Base-by-base conservation (phyloP, 2,329 filamentous ascomycete species). In the Aspergillus awamori region DNA sequence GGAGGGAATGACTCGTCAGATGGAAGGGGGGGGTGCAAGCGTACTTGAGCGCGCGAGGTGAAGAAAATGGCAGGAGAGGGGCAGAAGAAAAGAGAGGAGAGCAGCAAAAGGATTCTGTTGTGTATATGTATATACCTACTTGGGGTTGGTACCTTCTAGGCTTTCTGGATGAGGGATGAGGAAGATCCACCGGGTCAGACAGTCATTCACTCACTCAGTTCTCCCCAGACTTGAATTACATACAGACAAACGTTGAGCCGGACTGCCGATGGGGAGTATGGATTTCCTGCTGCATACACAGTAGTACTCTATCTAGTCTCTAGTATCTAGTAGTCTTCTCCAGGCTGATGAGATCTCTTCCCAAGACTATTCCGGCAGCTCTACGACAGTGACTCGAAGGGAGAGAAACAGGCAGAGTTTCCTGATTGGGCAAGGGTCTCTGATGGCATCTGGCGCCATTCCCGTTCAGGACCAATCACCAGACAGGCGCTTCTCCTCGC, bases 381-480 rank as follows among this genome's bases (percentile, higher is more conserved):
- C 15, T 28, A 49, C 22, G 22, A 28, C n/a, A 49, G 6, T n/a
- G 13, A 30, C 15, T 51, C n/a, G 20, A 45, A 10, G 41, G 22
- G 41, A 22, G 41, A 45, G 41, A 20, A 45, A 28, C 39, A 43
- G 41, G 10, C n/a, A 22, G 26, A 30, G 30, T 53, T 56, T 33
- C 55, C 30, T 61, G 49, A 41, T 51, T 45, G 28, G 49, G 45
- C 17, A 22, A 20, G 49, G 51, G 49, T 28, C 28, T 52, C 47
- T 45, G 36, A 43, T 43, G 47, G 61, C 58, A 59, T 60, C 57
- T 53, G 49, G 53, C 62, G 30, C 60, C 60, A 60, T 57, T 63
- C 64, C 62, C 4, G 53, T 63, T 61, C 55, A 54, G 43, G 62
- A 49, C 61, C 65, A 62, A 68, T 68, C 66, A 68, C 58, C 58